phyloP scores from a whole-genome alignment of 2,329 filamentous ascomycete genomes.

The Emergomyces orientalis region DNA sequence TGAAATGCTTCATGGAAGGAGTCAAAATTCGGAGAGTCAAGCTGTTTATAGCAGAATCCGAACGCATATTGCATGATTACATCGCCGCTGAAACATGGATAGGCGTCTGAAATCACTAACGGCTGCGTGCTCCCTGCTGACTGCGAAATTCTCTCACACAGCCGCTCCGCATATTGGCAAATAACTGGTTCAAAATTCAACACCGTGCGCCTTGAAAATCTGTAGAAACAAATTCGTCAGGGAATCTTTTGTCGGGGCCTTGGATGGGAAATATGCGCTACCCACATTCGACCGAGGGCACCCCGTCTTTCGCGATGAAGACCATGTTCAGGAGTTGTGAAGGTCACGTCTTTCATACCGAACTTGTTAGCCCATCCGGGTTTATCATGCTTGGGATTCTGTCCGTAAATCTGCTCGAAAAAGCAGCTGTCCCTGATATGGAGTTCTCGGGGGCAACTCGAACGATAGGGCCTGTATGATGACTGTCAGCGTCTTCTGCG shows the following conservation, averaged over 20 bases:
- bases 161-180: slow-evolving; percentile 16
- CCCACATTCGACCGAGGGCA: slow-evolving; percentile 21
- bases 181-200: slow-evolving; percentile 20
- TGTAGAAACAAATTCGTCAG: not conserved
- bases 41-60: slow-evolving; percentile 19
- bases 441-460: slow-evolving; percentile 17
- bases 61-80: slow-evolving; percentile 24
- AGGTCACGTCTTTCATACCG: slow-evolving; percentile 21
- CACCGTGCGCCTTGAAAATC: slow-evolving; percentile 17
- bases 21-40: slow-evolving; percentile 17
- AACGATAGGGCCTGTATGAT: slow-evolving; percentile 16
- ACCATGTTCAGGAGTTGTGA: slow-evolving; percentile 19
- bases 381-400: slow-evolving; percentile 15
- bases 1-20: slow-evolving; percentile 21
- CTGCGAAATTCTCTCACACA: slow-evolving; percentile 18
- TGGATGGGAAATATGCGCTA: not conserved
- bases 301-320: slow-evolving; percentile 19
- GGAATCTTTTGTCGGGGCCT: not conserved
- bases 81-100: slow-evolving; percentile 20
- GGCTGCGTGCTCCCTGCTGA: slow-evolving; percentile 11
- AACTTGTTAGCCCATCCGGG: slow-evolving; percentile 20
- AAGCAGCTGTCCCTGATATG: slow-evolving; percentile 18
- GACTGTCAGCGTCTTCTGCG: not conserved
- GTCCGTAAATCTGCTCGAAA: slow-evolving; percentile 18
- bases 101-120: slow-evolving; percentile 14